Conservation (phyloP, 371 early-diverging fungal species). For the Smittium mucronatum region DNA sequence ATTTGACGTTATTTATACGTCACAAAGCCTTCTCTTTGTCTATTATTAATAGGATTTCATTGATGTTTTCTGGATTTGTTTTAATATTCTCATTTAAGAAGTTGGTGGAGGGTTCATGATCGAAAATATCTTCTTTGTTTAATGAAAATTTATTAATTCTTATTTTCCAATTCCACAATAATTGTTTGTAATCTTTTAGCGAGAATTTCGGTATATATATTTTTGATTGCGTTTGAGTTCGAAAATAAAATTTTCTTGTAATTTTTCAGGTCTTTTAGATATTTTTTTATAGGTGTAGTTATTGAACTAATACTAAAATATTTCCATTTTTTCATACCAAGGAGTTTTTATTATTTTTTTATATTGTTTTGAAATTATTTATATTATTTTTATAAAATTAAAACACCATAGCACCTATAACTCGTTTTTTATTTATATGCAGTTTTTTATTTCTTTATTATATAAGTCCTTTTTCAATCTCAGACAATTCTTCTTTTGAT, state of each 20-base stretch:
- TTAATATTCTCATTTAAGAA: conserved; percentile 15
- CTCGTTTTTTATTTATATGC: too few relatives aligned
- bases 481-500: too few relatives aligned
- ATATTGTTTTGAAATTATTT: too few relatives aligned
- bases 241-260: neutral
- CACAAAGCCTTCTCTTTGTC: conserved; percentile 20
- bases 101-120: conserved; percentile 16
- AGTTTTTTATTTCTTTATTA: too few relatives aligned
- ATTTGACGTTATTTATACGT: too few relatives aligned
- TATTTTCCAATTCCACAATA: neutral
- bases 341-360: too few relatives aligned
- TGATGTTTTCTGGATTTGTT: conserved; percentile 13
- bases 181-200: conserved; percentile 8
- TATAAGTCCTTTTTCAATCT: too few relatives aligned
- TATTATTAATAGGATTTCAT: conserved; percentile 17
- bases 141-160: neutral
- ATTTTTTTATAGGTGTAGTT: neutral
- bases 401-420: too few relatives aligned
- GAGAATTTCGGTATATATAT: conserved; percentile 8
- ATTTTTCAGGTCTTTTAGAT: neutral
- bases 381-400: too few relatives aligned
- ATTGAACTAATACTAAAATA: too few relatives aligned
- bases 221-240: conserved; percentile 3
- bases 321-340: too few relatives aligned
- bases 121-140: conserved; percentile 17